Evolutionary conservation across 495 filamentous ascomycete genomes (phyloP), one percentile per base, ranked within the genome.

Genomic region (Saxophila tyrrhenica): DNA sequence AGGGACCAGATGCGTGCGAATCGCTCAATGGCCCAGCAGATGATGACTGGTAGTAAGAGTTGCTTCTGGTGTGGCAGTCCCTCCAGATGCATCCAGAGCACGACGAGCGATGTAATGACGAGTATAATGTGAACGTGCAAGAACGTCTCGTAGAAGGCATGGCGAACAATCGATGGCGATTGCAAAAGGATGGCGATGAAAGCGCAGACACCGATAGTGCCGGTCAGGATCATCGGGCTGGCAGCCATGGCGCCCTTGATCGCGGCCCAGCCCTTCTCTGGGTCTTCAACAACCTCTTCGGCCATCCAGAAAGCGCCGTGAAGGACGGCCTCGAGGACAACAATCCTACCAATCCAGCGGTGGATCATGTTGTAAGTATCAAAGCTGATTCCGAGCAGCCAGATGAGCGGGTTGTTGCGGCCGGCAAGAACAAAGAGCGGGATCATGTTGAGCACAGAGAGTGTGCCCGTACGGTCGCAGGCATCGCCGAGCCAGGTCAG

Each of bases 71-170:
- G 81, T 0, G 78, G 78, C 0, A 84, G 69, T 5, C 78, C 77
- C 42, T 79, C 56, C 29, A 67, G 76, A 71, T 97, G 91, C 38
- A 88, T 69, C 76, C 81, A 94, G 1, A 85, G 70, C 60, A 75
- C 76, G 51, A 73, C 76, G 25, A 89, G 77, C 20, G 75, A 67
- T 39, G 84, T 60, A 17, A 79, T 67, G 15, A 80, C 86, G 15
- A 89, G 65, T 22, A 79, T 70, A 58, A 94, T 86, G 67, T 98
- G 92, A 21, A 84, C 62, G 59, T 86, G 81, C 53, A 97, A 73
- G 71, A 97, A 98, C 0, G 84, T 87, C 69, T 97, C 94, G 68
- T 98, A 97, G 69, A 94, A 95, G 17, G 91, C 90, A 67, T 95
- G 91, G 35, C 92, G 81, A 42, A 98, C 61, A 2, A 86, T 78